Evolutionary conservation across 2,329 filamentous ascomycete genomes (phyloP).

Genomic region (Stagonosporopsis cucurbitacearum): DNA sequence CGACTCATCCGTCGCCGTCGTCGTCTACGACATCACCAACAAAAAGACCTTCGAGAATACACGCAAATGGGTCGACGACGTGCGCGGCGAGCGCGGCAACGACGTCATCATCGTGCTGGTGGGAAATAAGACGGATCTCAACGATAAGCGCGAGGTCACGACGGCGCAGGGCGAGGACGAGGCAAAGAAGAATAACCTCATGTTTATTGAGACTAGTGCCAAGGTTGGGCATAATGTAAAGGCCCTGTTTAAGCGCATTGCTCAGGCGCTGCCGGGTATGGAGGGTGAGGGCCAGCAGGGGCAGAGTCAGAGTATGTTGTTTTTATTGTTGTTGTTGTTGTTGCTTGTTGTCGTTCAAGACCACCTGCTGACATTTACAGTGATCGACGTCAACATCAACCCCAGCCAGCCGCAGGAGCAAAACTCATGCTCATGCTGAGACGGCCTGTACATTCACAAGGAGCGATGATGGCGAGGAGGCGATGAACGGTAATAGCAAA

Average conservation of each 20-base stretch:
- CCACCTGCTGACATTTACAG: slow-evolving; percentile 55
- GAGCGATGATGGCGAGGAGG: too few species aligned
- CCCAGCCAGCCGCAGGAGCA: slow-evolving; percentile 70
- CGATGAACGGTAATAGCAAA: too few species aligned
- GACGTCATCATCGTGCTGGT: slow-evolving; percentile 99
- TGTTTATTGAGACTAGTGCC: slow-evolving; percentile 99
- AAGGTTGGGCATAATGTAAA: slow-evolving; percentile 99
- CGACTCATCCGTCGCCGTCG: slow-evolving; percentile 95
- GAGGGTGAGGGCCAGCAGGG: slow-evolving; percentile 84
- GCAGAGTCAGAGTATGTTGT: slow-evolving; percentile 76
- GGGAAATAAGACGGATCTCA: slow-evolving; percentile 98
- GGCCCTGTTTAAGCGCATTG: slow-evolving; percentile 95
- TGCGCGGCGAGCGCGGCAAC: slow-evolving; percentile 93
- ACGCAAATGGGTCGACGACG: slow-evolving; percentile 99
- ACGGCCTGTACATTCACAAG: too few species aligned
- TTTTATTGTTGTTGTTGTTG: neutral
- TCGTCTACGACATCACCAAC: slow-evolving; percentile 98
- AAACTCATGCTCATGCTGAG: slow-evolving; percentile 49
- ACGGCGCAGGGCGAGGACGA: slow-evolving; percentile 96
- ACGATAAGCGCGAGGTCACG: slow-evolving; percentile 97
- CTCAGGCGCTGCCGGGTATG: slow-evolving; percentile 96
- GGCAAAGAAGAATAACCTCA: slow-evolving; percentile 95
- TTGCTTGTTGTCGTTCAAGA: neutral
- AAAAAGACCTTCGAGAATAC: slow-evolving; percentile 98
- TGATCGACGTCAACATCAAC: slow-evolving; percentile 93